Evolutionary conservation across 2,329 filamentous ascomycete species (phyloP), one percentile per base, ranked within the genome.

Genomic region (Eutypa lata): DNA sequence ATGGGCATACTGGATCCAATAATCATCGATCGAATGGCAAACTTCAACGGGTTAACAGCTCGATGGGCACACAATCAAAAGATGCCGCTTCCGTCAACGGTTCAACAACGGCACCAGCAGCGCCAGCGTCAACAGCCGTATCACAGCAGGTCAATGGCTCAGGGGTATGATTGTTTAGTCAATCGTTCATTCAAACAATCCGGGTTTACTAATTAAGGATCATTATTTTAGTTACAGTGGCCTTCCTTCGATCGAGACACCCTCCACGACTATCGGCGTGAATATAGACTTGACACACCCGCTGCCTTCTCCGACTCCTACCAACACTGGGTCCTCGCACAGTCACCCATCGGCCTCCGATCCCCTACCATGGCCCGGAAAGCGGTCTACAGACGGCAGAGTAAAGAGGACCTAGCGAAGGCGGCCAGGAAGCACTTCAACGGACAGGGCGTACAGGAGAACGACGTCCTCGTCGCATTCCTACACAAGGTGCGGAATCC

Each of bases 361-460:
- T 91, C 88, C 16, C 89, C 89, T 6, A 91, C 88, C 22, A 91
- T 91, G 84, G 83, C 85, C 43, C 76, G 87, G 53, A 80, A 78
- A 61, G 83, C 82, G 59, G 76, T 83, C 46, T 78, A 84, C 63
- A 76, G 86, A 49, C 79, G 87, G 51, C 85, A 91, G 66, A 82
- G 81, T 63, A 89, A 89, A 66, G 86, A 90, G 37, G 81, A 89
- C 59, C 76, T 95, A 51, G 87, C 88, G 8, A 78, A 84, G 59
- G 79, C 83, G 2, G 87, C 92, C 47, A 80, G 89, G 58, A 92
- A 91, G 68, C 89, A 94, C 71, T 94, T 94, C 74, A 94, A 94
- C 66, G 84, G 83, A 33, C 78, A 89, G 59, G 88, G 87, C 16
- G 83, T 93, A 40, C 87, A 86, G 58, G 90, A 95, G 74, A 91